Evolutionary conservation across 306 rosid genomes (phyloP).

Genomic region (Prunus mongolica): DNA sequence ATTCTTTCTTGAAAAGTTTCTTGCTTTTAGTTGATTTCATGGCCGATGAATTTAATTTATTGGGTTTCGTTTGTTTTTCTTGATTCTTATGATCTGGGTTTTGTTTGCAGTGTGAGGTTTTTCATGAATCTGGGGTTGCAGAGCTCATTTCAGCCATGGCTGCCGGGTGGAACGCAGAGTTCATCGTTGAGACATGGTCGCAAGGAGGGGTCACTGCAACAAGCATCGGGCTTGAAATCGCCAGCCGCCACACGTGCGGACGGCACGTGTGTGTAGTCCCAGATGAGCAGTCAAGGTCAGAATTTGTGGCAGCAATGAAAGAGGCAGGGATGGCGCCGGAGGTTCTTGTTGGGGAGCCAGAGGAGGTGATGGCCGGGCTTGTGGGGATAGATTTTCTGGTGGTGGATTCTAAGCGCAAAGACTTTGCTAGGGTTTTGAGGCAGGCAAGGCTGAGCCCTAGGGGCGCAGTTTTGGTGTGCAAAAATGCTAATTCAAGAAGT

Average conservation of each 20-base stretch:
- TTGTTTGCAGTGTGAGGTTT: slow-evolving; percentile 48
- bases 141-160: slow-evolving; percentile 92
- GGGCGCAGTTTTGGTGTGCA: slow-evolving; percentile 79
- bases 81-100: slow-evolving; percentile 3
- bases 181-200: slow-evolving; percentile 93
- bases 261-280: slow-evolving; percentile 81
- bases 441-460: slow-evolving; percentile 59
- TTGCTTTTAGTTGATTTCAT: not conserved
- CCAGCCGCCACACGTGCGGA: slow-evolving; percentile 66
- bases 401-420: slow-evolving; percentile 60
- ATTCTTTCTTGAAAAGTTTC: not conserved
- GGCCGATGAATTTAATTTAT: not conserved
- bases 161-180: slow-evolving; percentile 83
- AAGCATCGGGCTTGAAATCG: slow-evolving; percentile 69
- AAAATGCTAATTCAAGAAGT: slow-evolving; percentile 53
- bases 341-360: slow-evolving; percentile 71
- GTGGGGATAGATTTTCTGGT: slow-evolving; percentile 71
- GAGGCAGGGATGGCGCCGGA: slow-evolving; percentile 46
- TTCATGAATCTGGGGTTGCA: slow-evolving; percentile 68
- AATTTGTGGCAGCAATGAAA: slow-evolving; percentile 46
- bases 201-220: slow-evolving; percentile 63
- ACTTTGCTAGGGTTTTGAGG: slow-evolving; percentile 48
- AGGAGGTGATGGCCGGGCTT: slow-evolving; percentile 51
- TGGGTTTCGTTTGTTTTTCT: not conserved
- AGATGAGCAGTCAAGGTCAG: slow-evolving; percentile 62